These are phyloP conservation scores for Crucihimalaya himalaica DNA, from an alignment of 345 rosid genomes.

Conservation along the genomic window DNA sequence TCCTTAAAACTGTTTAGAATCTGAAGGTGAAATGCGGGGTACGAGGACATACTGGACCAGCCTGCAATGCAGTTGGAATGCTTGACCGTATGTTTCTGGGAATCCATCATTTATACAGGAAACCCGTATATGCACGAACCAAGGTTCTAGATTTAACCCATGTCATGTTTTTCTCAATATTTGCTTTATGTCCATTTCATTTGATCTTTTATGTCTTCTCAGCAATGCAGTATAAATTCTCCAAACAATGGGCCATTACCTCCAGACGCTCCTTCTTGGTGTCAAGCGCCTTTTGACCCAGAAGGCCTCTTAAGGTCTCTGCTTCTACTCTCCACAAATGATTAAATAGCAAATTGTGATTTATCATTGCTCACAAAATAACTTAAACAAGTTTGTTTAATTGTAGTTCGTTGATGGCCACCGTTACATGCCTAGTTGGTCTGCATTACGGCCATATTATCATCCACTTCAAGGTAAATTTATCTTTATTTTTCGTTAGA, in stretches of 20 bases:
- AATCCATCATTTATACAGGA: slow-evolving; percentile 64
- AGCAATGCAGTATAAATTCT: slow-evolving; percentile 80
- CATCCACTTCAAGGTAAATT: slow-evolving; percentile 71
- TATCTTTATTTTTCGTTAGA: not conserved
- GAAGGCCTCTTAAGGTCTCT: slow-evolving; percentile 84
- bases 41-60: slow-evolving; percentile 80
- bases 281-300: slow-evolving; percentile 94
- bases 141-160: slow-evolving; percentile 42
- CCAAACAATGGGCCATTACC: slow-evolving; percentile 78
- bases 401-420: slow-evolving; percentile 81
- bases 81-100: slow-evolving; percentile 75
- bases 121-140: slow-evolving; percentile 66
- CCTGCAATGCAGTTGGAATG: slow-evolving; percentile 84
- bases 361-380: slow-evolving; percentile 6
- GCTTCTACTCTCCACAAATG: not conserved
- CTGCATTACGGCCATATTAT: slow-evolving; percentile 83
- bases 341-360: not conserved
- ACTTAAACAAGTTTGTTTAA: slow-evolving; percentile 23
- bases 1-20: slow-evolving; percentile 3
- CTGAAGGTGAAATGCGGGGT: slow-evolving; percentile 78
- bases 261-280: slow-evolving; percentile 84
- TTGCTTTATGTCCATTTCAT: not conserved
- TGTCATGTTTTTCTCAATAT: not conserved
- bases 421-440: slow-evolving; percentile 78
- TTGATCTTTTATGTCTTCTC: slow-evolving; percentile 24